Evolutionary conservation across 2,329 filamentous ascomycete species (phyloP).

Genomic region (Aspergillus ochraceoroseus): DNA sequence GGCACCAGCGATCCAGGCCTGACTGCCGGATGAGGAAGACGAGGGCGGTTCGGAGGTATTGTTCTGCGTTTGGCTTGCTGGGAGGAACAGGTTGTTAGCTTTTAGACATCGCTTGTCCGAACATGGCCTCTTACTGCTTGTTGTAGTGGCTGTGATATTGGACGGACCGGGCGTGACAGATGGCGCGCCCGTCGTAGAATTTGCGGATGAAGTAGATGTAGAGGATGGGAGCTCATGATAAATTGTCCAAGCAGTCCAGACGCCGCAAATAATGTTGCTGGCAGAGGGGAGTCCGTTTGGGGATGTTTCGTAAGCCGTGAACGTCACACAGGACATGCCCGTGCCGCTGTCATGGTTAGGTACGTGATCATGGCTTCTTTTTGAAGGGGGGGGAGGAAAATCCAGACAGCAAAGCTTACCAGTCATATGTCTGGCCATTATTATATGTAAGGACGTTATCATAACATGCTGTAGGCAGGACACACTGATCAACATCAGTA

Average conservation of each 20-base stretch:
- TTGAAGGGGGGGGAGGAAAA: too few species aligned
- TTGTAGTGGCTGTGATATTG: too few species aligned
- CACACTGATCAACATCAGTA: not conserved
- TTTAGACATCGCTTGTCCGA: too few species aligned
- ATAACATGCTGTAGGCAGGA: not conserved
- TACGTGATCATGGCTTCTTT: too few species aligned
- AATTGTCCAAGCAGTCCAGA: conserved; percentile 4
- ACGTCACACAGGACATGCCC: conserved; percentile 2
- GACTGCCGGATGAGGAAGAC: not conserved
- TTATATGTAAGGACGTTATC: not conserved
- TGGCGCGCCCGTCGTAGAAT: not conserved
- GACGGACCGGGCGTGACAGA: not conserved
- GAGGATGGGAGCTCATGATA: conserved; percentile 1
- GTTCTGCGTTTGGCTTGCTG: not conserved
- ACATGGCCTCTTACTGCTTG: not conserved
- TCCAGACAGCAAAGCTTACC: too few species aligned
- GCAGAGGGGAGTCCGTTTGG: conserved; percentile 4
- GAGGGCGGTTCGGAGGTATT: not conserved
- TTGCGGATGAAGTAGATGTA: not conserved
- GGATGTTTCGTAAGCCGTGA: conserved; percentile 2
- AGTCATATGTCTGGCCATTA: not conserved
- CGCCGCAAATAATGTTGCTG: conserved; percentile 2
- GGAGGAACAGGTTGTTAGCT: not conserved
- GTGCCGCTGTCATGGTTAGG: too few species aligned
- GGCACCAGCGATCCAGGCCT: conserved; percentile 3